Evolutionary conservation across 2,329 filamentous ascomycete species (phyloP).

Genomic region (Aspergillus arachidicola): DNA sequence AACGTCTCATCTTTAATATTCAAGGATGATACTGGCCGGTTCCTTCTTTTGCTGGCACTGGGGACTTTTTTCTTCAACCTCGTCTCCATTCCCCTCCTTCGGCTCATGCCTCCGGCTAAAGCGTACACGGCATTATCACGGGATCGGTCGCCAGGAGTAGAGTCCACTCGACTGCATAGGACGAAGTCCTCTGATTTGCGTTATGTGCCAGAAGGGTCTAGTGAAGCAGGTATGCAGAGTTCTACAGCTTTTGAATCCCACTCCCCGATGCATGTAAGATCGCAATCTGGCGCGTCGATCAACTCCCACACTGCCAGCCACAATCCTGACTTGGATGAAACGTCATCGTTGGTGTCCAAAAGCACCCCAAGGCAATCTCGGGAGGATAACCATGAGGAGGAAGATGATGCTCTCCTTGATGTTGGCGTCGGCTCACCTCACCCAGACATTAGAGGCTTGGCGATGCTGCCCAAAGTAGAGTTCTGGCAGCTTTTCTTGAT

Average conservation of each 20-base stretch:
- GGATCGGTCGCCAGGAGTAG: slow-evolving; percentile 27
- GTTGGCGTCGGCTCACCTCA: slow-evolving; percentile 70
- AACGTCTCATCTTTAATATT: slow-evolving; percentile 75
- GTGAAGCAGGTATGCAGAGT: slow-evolving; percentile 42
- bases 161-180: slow-evolving; percentile 36
- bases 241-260: slow-evolving; percentile 34
- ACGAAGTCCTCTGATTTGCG: slow-evolving; percentile 34
- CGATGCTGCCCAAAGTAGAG: slow-evolving; percentile 69
- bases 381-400: slow-evolving; percentile 39
- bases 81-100: slow-evolving; percentile 80
- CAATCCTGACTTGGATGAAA: slow-evolving; percentile 65
- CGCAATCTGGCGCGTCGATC: slow-evolving; percentile 34
- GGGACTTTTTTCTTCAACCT: slow-evolving; percentile 79
- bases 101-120: slow-evolving; percentile 65
- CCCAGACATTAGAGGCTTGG: slow-evolving; percentile 87
- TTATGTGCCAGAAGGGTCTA: slow-evolving; percentile 25
- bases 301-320: slow-evolving; percentile 26
- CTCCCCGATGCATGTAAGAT: slow-evolving; percentile 29
- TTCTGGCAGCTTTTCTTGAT: slow-evolving; percentile 92
- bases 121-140: slow-evolving; percentile 47
- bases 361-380: slow-evolving; percentile 56
- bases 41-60: slow-evolving; percentile 76
- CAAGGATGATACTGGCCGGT: slow-evolving; percentile 78
- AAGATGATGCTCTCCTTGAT: slow-evolving; percentile 60
- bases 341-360: slow-evolving; percentile 76